phyloP scores from a whole-genome alignment of 2,329 filamentous ascomycete genomes.

The Aulographum hederae region DNA sequence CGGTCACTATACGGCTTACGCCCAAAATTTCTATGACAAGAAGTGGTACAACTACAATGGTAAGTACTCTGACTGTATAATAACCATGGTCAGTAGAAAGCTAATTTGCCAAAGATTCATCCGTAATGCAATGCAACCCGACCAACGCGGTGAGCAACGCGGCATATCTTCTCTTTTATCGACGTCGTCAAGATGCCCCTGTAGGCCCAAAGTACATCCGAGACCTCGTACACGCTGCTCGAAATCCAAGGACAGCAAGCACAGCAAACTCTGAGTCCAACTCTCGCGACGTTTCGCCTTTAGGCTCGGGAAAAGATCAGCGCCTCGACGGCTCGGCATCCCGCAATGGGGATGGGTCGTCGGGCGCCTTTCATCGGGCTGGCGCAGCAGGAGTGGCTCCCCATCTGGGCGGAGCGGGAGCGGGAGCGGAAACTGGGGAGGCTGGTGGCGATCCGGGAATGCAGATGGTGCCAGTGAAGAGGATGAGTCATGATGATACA shows the following conservation, averaged over 20 bases:
- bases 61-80: slow-evolving; percentile 24
- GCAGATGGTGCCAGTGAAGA: not conserved
- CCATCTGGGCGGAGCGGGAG: slow-evolving; percentile 16
- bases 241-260: not conserved
- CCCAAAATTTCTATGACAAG: slow-evolving; percentile 76
- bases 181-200: slow-evolving; percentile 57
- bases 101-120: slow-evolving; percentile 1
- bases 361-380: slow-evolving; percentile 79
- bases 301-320: slow-evolving; percentile 55
- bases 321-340: slow-evolving; percentile 76
- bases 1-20: slow-evolving; percentile 89
- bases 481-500: slow-evolving; percentile 1
- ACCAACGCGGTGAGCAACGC: slow-evolving; percentile 50
- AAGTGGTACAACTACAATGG: slow-evolving; percentile 97
- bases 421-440: slow-evolving; percentile 6
- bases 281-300: not conserved
- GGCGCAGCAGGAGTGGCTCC: slow-evolving; percentile 41
- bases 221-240: slow-evolving; percentile 42
- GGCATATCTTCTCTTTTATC: slow-evolving; percentile 92
- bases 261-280: not conserved
- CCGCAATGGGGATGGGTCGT: slow-evolving; percentile 82
- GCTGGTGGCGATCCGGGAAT: not conserved
- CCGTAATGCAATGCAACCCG: slow-evolving; percentile 40
- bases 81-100: too few relatives aligned
- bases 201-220: slow-evolving; percentile 65